Evolutionary conservation across 305 asterid genomes (phyloP), one percentile per base, ranked within the genome.

Genomic region (Stenogyne calaminthoides): DNA sequence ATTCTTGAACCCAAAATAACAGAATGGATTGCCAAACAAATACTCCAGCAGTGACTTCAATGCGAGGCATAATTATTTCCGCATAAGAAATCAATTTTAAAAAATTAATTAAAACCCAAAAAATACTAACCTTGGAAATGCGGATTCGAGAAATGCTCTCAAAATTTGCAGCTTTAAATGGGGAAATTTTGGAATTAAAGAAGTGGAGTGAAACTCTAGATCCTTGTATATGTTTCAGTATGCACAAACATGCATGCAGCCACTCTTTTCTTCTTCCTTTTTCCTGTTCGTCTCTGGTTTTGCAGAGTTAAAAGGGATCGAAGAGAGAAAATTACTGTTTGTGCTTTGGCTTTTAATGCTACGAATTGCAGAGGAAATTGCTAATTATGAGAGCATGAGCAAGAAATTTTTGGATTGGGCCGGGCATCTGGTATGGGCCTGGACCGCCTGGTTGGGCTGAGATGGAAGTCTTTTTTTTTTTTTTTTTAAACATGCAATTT

Each of bases 31-130:
- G 83, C 85, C 76, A 73, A 75, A 75, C 70, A 73, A 71, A 78
- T 77, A 84, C 85, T 74, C 79, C 75, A 81, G 67, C 80, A 76
- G 70, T 71, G 80, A 80, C 84, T 80, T 78, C 75, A 76, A 80
- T 69, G 77, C 71, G 75, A 76, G 79, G 83, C 77, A 78, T 75
- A 69, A 49, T 22, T 25, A 49, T 47, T 34, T 7, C 68, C 77
- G 71, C 42, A 9, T 61, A 55, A 54, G 52, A 60, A 29, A 47
- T 47, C 14, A 80, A 65, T 49, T 34, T 11, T 8, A 25, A 3
- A 67, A 49, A 25, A 25, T 25, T 25, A 25, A 71, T 12, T 15
- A 5, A 66, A 49, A 15, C 0, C 7, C 8, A 32, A 8, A 6
- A 63, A 65, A 61, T 42, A 76, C 82, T 56, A 14, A 84, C 85